Evolutionary conservation across 331 rosid genomes (phyloP).

Genomic region (Malus hybrid): DNA sequence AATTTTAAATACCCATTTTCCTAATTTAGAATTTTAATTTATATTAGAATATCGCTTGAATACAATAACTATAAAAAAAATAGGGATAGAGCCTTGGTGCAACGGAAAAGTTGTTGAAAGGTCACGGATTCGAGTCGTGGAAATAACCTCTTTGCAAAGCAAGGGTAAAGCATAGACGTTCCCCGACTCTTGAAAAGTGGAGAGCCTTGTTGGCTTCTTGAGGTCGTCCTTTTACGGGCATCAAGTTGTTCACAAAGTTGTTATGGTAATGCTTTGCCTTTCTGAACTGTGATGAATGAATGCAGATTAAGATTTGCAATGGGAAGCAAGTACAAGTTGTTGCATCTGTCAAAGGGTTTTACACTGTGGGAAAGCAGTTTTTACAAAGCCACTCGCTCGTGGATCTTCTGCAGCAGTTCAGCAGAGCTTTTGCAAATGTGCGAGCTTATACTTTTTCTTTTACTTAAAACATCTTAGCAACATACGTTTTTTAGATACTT

Average conservation of each 20-base stretch:
- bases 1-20: too few relatives aligned
- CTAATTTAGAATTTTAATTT: too few relatives aligned
- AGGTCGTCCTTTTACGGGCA: too few relatives aligned
- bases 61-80: too few relatives aligned
- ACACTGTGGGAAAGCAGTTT: slow-evolving; percentile 59
- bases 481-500: neutral
- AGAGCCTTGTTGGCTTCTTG: too few relatives aligned
- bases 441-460: slow-evolving; percentile 6
- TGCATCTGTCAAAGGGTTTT: slow-evolving; percentile 82
- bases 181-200: too few relatives aligned
- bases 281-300: slow-evolving; percentile 5
- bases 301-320: slow-evolving; percentile 86
- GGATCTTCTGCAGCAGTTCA: slow-evolving; percentile 89
- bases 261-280: neutral
- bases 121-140: too few relatives aligned
- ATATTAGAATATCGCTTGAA: too few relatives aligned
- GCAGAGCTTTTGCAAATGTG: slow-evolving; percentile 87
- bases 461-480: neutral
- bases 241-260: neutral
- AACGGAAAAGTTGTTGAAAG: too few relatives aligned
- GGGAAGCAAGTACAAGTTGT: slow-evolving; percentile 80
- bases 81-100: too few relatives aligned
- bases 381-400: slow-evolving; percentile 71
- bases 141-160: too few relatives aligned
- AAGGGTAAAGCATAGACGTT: too few relatives aligned